phyloP scores from a whole-genome alignment of 345 rosid genomes.

The Excoecaria cochinchinensis region DNA sequence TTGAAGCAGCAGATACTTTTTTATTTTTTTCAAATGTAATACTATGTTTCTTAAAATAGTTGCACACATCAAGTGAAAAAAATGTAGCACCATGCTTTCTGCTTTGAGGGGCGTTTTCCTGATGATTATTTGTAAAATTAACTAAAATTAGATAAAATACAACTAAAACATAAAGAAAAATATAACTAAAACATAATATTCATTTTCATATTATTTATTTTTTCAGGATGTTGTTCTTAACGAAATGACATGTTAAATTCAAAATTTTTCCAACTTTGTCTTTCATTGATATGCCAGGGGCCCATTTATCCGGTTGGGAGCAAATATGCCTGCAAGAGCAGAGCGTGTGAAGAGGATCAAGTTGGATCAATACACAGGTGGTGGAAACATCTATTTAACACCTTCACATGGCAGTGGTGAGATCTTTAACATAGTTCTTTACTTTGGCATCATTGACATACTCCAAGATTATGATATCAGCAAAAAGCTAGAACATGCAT shows the following conservation, averaged over 20 bases:
- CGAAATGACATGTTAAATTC: background rate
- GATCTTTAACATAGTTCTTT: slow-evolving; percentile 25
- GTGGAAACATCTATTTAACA: slow-evolving; percentile 26
- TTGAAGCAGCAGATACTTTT: background rate
- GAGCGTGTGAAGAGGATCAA: slow-evolving; percentile 36
- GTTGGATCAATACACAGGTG: slow-evolving; percentile 34
- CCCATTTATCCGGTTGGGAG: slow-evolving; percentile 51
- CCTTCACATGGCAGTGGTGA: slow-evolving; percentile 17
- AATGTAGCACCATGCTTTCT: background rate
- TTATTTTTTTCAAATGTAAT: background rate
- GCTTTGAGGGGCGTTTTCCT: background rate
- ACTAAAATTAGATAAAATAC: too few species aligned
- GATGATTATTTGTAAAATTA: background rate
- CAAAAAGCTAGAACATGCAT: slow-evolving; percentile 40
- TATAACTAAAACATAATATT: too few species aligned
- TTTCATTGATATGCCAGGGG: slow-evolving; percentile 28
- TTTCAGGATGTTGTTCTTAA: background rate
- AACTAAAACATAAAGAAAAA: too few species aligned
- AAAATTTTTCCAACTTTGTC: background rate
- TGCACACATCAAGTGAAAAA: background rate
- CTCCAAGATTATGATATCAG: slow-evolving; percentile 37
- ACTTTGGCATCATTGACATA: slow-evolving; percentile 37
- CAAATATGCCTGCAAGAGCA: slow-evolving; percentile 56
- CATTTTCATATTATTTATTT: background rate
- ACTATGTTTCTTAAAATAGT: background rate